Percentiles rank a stretch among this genome's conserved stretches.
Conservation (phyloP, 2,329 filamentous ascomycete species). For the Phoma herbarum region DNA sequence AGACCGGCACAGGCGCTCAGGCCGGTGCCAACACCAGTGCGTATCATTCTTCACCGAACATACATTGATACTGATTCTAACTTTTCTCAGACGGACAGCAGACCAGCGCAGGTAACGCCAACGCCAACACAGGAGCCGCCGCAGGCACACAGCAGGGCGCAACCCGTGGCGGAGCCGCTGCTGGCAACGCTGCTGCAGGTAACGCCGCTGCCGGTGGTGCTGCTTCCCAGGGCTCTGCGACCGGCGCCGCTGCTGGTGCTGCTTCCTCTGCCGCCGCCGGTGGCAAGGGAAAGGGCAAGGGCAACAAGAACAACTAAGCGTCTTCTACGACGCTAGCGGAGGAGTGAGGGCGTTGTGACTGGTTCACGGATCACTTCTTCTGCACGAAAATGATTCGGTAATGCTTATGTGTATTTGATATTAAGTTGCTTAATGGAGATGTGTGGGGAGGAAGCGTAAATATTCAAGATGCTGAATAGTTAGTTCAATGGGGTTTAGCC, state of each 20-base stretch:
- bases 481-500: conserved; percentile 15
- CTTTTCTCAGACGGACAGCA: conserved; percentile 8
- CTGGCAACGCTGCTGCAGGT: neutral
- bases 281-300: conserved; percentile 8
- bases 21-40: conserved; percentile 8
- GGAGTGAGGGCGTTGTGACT: conserved; percentile 22
- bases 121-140: conserved; percentile 4
- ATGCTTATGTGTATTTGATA: conserved; percentile 11
- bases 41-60: neutral
- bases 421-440: conserved; percentile 9
- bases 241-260: neutral
- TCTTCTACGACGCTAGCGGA: conserved; percentile 1
- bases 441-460: conserved; percentile 16
- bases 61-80: neutral
- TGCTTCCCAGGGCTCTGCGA: neutral
- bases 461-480: conserved; percentile 19
- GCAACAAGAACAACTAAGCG: conserved; percentile 17
- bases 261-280: conserved; percentile 2
- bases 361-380: conserved; percentile 20
- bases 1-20: neutral
- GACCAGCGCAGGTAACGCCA: conserved; percentile 2
- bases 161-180: neutral
- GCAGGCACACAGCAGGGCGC: neutral
- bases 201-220: neutral
- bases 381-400: conserved; percentile 13